Base-by-base conservation (phyloP, 345 rosid genomes). In the Euphorbia peplus region DNA sequence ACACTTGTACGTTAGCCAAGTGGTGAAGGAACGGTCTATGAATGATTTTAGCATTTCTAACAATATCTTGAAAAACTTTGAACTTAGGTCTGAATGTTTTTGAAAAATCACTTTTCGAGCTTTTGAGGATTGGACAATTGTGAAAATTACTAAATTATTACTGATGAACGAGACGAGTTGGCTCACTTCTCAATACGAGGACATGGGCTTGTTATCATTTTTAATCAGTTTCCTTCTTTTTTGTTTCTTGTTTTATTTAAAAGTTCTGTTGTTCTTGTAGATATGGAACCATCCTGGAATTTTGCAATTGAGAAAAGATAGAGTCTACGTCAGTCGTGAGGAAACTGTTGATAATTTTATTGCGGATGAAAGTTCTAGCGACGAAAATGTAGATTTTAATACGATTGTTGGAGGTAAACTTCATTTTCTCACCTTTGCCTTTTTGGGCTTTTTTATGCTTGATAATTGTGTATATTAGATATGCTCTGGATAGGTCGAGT, bases 201-300 rank as follows among this genome's bases (percentile, higher is more conserved):
- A 46, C 26, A 4, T 24, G 57, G 63, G 26, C 55, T 48, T 58
- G 21, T 11, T 21, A 11, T 30, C 16, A n/a, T 26, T 62, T 28
- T 65, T 47, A 19, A 10, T 39, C 18, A 0, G 56, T 30, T 28
- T 37, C 25, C 2, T 14, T 61, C 24, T 66, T 57, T 50, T 11
- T n/a, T 66, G 15, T 19, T 46, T 5, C 44, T 32, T 55, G 42
- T 74, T 70, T 41, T 64, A 32, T 65, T 66, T 26, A 53, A 60
- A 56, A 25, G 51, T 50, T 64, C 67, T 56, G 8, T 74, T 70
- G 64, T 76, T 29, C 47, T 57, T 83, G 65, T 81, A 95, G 99
- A 92, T 95, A 78, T 89, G 96, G 91, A 95, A 95, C 81, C 99
- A 95, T 85, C 99, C 99, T 70, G 97, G 98, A 66, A 95, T 95